These are phyloP conservation scores for Phaffomyces opuntiae DNA, from an alignment of 805 yeast species.

Conservation along the genomic window DNA sequence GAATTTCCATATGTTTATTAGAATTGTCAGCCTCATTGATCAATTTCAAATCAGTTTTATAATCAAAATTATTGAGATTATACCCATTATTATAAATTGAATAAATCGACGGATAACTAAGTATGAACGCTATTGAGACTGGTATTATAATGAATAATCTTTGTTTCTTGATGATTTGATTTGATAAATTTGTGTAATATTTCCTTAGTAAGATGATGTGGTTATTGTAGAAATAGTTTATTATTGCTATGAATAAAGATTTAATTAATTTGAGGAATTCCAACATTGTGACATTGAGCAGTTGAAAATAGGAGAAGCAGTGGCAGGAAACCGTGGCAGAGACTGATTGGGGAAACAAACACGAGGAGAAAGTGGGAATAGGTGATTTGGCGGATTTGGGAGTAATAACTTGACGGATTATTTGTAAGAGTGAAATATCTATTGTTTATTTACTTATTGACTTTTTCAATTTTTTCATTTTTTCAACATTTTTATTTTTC, in stretches of 20 bases:
- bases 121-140: constrained; percentile 35
- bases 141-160: constrained; percentile 42
- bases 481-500: too few relatives aligned
- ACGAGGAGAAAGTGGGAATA: too few relatives aligned
- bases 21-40: neutral
- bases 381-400: too few relatives aligned
- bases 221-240: constrained; percentile 11
- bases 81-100: constrained; percentile 15
- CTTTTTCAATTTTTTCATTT: too few relatives aligned
- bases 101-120: constrained; percentile 44
- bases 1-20: constrained; percentile 1
- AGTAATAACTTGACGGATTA: too few relatives aligned
- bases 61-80: neutral
- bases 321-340: too few relatives aligned
- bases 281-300: neutral
- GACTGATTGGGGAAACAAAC: too few relatives aligned
- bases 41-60: constrained; percentile 2
- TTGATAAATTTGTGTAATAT: constrained; percentile 20
- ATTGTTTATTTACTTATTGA: too few relatives aligned
- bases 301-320: neutral
- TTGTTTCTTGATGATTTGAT: constrained; percentile 30
- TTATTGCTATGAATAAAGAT: constrained; percentile 13
- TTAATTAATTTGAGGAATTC: constrained; percentile 7
- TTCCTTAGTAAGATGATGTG: constrained; percentile 12
- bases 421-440: too few relatives aligned